Evolutionary conservation across 352 stramenopile genomes (phyloP), one percentile per base, ranked within the genome.

Genomic region (Globisporangium echinulatum): DNA sequence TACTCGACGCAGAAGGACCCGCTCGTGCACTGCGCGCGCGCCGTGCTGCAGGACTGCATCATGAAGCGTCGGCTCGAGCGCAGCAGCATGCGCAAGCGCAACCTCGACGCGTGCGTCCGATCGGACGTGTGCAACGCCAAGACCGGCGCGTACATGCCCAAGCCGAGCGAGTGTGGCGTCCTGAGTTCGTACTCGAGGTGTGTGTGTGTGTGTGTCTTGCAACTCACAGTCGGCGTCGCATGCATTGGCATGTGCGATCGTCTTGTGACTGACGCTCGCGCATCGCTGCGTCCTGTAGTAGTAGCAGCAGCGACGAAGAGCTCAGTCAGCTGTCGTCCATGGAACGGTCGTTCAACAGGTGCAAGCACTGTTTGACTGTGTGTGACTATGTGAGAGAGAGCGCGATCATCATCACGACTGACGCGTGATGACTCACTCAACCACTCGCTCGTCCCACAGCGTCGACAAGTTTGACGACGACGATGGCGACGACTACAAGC

Each of bases 221-320:
- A 33, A 33, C 25, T 33, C 25, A 2, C 25, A 33, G 25, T 33
- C 25, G 25, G 25, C 25, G 25, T 33, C 25, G 25, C 25, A 1
- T 33, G 25, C 25, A 3, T 33, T 33, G 25, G 25, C 25, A 33
- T 33, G 25, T 33, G 25, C 2, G 25, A 33, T 33, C 25, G 25
- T 33, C 25, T 33, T 33, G 25, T 33, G 25, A 33, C 25, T 33
- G 25, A 33, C 25, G 25, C 25, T 33, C 25, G 25, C 25, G 25
- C 25, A 33, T 33, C 25, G 25, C 25, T 33, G 25, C 25, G 25
- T 33, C 25, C 2, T 33, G 25, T 33, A 33, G 25, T 3, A 33
- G 17, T 33, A 88, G 77, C 51, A 88, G 82, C 68, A 94, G 84
- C 37, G 84, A 94, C 49, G 84, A 94, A 37, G 84, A 94, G 56